Conservation (phyloP, 192 early-diverging fungal species). For the Allomyces macrogynus region DNA sequence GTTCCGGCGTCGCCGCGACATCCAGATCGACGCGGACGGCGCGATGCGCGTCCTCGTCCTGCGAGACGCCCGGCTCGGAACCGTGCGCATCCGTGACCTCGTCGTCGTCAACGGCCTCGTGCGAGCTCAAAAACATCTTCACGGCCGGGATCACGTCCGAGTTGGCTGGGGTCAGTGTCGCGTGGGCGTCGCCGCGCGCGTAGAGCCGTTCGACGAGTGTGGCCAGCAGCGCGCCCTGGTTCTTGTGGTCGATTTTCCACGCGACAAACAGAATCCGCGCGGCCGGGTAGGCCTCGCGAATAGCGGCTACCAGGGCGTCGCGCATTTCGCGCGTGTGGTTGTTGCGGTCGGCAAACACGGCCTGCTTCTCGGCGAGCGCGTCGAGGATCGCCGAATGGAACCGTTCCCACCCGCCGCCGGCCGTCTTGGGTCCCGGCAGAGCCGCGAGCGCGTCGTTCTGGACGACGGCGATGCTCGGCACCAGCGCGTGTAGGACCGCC, state of each 20-base stretch:
- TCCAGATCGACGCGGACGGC: no score
- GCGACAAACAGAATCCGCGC: slow-evolving; percentile 51
- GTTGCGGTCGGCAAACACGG: slow-evolving; percentile 66
- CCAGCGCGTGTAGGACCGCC: slow-evolving; percentile 8
- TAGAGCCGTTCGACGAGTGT: slow-evolving; percentile 31
- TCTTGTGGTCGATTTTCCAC: slow-evolving; percentile 45
- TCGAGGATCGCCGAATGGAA: slow-evolving; percentile 40
- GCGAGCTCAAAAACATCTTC: background rate
- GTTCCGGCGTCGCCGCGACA: no score
- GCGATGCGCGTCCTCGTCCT: no score
- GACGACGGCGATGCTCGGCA: slow-evolving; percentile 41
- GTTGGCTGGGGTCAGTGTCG: slow-evolving; percentile 48
- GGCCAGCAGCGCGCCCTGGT: slow-evolving; percentile 22
- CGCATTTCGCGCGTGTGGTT: slow-evolving; percentile 42
- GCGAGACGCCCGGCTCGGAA: background rate
- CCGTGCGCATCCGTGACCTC: background rate
- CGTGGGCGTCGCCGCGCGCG: slow-evolving; percentile 57
- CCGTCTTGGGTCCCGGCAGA: background rate
- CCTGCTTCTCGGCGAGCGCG: slow-evolving; percentile 23
- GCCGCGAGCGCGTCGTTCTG: slow-evolving; percentile 56
- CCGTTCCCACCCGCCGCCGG: background rate
- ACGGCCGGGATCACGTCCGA: slow-evolving; percentile 12
- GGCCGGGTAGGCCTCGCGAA: slow-evolving; percentile 30
- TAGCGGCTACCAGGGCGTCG: slow-evolving; percentile 18
- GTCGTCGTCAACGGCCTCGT: background rate